These are phyloP conservation scores for Lodderomyces beijingensis DNA, from an alignment of 1,139 yeast genomes.

Conservation along the genomic window DNA sequence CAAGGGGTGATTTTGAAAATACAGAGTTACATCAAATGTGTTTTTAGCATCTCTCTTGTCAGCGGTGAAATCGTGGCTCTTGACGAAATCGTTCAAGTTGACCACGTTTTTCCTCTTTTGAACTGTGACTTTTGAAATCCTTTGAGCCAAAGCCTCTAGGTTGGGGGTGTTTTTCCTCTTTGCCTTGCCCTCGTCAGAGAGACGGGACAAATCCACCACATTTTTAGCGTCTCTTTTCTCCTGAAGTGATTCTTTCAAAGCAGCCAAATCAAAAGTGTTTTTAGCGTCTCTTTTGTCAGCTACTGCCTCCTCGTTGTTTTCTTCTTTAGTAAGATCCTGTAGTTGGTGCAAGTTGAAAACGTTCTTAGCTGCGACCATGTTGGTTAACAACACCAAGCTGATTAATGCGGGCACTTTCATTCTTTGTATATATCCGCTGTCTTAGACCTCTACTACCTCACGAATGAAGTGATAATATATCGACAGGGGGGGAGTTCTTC, in stretches of 20 bases:
- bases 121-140: neutral
- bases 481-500: too few relatives aligned
- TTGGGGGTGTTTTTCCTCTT: slow-evolving; percentile 4
- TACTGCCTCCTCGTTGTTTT: slow-evolving; percentile 1
- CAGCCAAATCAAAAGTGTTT: slow-evolving; percentile 17
- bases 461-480: too few relatives aligned
- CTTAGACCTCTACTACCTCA: too few relatives aligned
- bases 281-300: slow-evolving; percentile 19
- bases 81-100: slow-evolving; percentile 2
- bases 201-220: slow-evolving; percentile 7
- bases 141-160: slow-evolving; percentile 1
- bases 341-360: slow-evolving; percentile 12
- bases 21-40: slow-evolving; percentile 13
- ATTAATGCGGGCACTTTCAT: neutral
- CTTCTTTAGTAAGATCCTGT: neutral
- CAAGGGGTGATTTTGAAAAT: neutral
- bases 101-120: slow-evolving; percentile 1
- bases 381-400: neutral
- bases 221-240: slow-evolving; percentile 19
- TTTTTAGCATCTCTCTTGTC: slow-evolving; percentile 19
- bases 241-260: slow-evolving; percentile 8
- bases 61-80: neutral
- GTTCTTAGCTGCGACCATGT: slow-evolving; percentile 13
- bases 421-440: slow-evolving; percentile 6
- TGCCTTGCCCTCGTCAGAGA: neutral